Evolutionary conservation across 192 early-diverging fungal species (phyloP), one percentile per base, ranked within the genome.

Genomic region (Linnemannia hyalina): DNA sequence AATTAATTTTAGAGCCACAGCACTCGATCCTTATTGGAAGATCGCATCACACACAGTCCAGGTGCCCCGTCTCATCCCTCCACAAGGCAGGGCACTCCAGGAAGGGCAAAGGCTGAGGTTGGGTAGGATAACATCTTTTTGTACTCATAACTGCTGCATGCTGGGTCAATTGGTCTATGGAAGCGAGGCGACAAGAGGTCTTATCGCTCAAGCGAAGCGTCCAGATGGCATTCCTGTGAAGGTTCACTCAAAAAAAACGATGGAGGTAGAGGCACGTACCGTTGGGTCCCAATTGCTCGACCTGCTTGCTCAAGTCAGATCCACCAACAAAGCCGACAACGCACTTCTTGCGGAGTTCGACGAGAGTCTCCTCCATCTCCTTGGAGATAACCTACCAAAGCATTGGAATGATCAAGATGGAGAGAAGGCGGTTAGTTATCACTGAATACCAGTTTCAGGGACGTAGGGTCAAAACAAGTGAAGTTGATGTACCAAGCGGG

Each of bases 281-380:
- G 82, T 93, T 91, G 29, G 88, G 85, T 40, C 97, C 98, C 82
- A 99, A 93, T 90, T 99, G 98, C 91, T 99, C 98, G 80, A 94
- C 82, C 91, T 99, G 98, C 92, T 99, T 99, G 88, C 70, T 87
- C 74, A 99, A 89, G 81, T 99, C 98, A 44, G 96, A 97, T 60
- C 98, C 98, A 40, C 98, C 98, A 49, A 99, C 98, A 87, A 99
- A 99, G 16, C 98, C 98, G 79, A 98, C 91, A 44, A 98, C 97
- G 75, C 93, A 94, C 89, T 96, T 93, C 88, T 98, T 97, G 78
- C 97, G 94, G 68, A 99, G 91, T 60, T 93, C 92, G 36, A 85
- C 91, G 32, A 99, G 93, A 54, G 93, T 91, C 70, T 95, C 82
- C 78, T 86, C 88, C 94, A 99, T 97, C 85, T 93, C 93, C 29